Evolutionary conservation across 805 yeast genomes (phyloP).

Genomic region (Dipodascus geniculatus): DNA sequence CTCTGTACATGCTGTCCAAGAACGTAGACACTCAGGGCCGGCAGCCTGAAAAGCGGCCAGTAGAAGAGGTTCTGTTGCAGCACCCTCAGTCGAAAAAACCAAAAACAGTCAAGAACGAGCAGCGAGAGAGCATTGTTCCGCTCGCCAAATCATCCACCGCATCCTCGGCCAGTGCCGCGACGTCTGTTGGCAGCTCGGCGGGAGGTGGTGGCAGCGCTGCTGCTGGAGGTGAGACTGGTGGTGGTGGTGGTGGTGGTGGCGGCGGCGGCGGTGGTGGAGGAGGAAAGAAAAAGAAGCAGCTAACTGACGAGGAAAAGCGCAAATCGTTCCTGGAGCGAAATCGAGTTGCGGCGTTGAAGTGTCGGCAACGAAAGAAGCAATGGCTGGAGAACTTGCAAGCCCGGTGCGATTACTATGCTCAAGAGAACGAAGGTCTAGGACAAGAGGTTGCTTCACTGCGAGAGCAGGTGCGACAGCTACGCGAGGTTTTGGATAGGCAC

Average conservation of each 20-base stretch:
- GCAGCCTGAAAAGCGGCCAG: not conserved
- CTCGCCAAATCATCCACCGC: not conserved
- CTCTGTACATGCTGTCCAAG: not conserved
- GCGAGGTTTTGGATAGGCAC: conserved; percentile 38
- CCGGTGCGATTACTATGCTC: conserved; percentile 57
- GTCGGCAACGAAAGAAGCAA: conserved; percentile 89
- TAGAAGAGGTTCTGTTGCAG: not conserved
- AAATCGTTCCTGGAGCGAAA: conserved; percentile 76
- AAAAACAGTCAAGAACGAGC: not conserved
- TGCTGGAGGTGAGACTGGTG: conserved; percentile 2
- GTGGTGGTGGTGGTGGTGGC: not conserved
- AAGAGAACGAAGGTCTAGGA: conserved; percentile 57
- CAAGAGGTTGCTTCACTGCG: conserved; percentile 45
- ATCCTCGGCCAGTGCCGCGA: conserved; percentile 8
- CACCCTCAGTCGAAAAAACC: not conserved
- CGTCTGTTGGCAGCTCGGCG: too few relatives aligned
- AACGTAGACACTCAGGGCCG: not conserved
- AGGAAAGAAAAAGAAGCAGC: conserved; percentile 14
- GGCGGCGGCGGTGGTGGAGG: conserved; percentile 1
- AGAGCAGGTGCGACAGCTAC: conserved; percentile 42
- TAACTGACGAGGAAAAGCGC: conserved; percentile 66
- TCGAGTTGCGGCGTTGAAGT: conserved; percentile 89
- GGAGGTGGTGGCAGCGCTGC: not conserved
- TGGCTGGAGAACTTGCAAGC: conserved; percentile 72
- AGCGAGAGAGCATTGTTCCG: not conserved